phyloP scores from a whole-genome alignment of 768 basidiomycete genomes.

The Boletus speciosus region DNA sequence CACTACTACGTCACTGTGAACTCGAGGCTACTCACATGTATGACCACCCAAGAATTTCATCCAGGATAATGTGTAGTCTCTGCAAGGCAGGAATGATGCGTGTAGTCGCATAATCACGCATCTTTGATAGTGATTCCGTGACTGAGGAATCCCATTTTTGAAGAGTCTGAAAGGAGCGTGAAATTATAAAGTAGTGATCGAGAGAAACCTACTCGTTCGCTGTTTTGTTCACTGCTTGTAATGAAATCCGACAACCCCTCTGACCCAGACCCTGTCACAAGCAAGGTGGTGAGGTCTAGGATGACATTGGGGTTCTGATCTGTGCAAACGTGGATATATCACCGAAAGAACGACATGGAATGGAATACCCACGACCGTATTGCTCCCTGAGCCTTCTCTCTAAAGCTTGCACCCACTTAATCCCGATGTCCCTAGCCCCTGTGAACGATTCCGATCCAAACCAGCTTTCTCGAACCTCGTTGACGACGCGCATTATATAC shows the following conservation, averaged over 20 bases:
- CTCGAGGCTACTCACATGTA: constrained; percentile 48
- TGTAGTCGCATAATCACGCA: constrained; percentile 72
- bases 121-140: constrained; percentile 62
- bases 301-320: constrained; percentile 62
- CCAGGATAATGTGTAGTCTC: constrained; percentile 68
- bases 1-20: constrained; percentile 7
- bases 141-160: constrained; percentile 82
- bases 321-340: constrained; percentile 28
- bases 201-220: constrained; percentile 59
- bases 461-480: constrained; percentile 73
- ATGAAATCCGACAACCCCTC: constrained; percentile 72
- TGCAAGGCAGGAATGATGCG: constrained; percentile 72
- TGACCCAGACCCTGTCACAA: constrained; percentile 69
- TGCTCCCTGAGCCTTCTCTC: constrained; percentile 63
- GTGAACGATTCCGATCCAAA: constrained; percentile 61
- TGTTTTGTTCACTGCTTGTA: constrained; percentile 75
- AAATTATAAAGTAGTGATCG: constrained; percentile 14
- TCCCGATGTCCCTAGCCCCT: constrained; percentile 71
- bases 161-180: constrained; percentile 50
- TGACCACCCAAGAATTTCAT: constrained; percentile 80
- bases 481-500: constrained; percentile 66
- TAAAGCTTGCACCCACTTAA: constrained; percentile 65
- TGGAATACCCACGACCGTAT: constrained; percentile 55
- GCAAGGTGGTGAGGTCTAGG: constrained; percentile 65
- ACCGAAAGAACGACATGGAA: constrained; percentile 8